These are phyloP conservation scores for Saturnispora saitoi DNA, from an alignment of 805 yeast species.

Conservation along the genomic window DNA sequence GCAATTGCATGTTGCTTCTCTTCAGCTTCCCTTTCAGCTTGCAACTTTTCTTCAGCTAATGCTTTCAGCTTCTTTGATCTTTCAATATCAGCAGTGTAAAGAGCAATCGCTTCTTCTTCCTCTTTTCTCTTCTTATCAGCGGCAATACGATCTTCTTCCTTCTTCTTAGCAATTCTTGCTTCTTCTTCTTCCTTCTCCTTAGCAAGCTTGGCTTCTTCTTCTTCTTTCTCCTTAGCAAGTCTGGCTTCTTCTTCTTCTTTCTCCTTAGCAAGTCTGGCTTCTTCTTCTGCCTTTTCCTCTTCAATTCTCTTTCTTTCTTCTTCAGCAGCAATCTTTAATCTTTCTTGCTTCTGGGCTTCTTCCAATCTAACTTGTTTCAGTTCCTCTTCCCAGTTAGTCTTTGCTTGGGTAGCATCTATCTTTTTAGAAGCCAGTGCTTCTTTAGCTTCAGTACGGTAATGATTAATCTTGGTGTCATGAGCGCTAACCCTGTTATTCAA, in stretches of 20 bases:
- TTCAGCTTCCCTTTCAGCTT: constrained; percentile 33
- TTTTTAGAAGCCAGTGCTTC: constrained; percentile 31
- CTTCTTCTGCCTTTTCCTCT: constrained; percentile 30
- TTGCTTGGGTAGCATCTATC: constrained; percentile 34
- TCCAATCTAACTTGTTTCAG: constrained; percentile 35
- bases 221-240: constrained; percentile 27
- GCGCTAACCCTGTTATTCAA: constrained; percentile 36
- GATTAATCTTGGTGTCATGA: constrained; percentile 35
- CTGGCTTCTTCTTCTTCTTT: constrained; percentile 24
- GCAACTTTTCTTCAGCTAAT: constrained; percentile 26
- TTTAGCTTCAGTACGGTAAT: constrained; percentile 32
- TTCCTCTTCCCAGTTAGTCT: constrained; percentile 37
- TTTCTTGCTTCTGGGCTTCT: constrained; percentile 40
- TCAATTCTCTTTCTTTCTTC: constrained; percentile 35
- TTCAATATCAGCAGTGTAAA: constrained; percentile 25
- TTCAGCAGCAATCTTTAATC: constrained; percentile 32
- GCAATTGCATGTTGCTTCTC: constrained; percentile 31
- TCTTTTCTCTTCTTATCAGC: constrained; percentile 17
- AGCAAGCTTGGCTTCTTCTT: constrained; percentile 27
- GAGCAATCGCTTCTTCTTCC: constrained; percentile 28
- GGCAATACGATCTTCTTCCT: constrained; percentile 29
- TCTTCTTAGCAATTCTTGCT: constrained; percentile 16
- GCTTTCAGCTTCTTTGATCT: constrained; percentile 34
- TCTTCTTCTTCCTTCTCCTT: constrained; percentile 28
- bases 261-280: constrained; percentile 25